A percentile compares a stretch with the other conserved stretches of the same genome.
These are phyloP conservation scores for Peribolospora kevripleyi DNA, from an alignment of 768 basidiomycete genomes.

Conservation along the genomic window DNA sequence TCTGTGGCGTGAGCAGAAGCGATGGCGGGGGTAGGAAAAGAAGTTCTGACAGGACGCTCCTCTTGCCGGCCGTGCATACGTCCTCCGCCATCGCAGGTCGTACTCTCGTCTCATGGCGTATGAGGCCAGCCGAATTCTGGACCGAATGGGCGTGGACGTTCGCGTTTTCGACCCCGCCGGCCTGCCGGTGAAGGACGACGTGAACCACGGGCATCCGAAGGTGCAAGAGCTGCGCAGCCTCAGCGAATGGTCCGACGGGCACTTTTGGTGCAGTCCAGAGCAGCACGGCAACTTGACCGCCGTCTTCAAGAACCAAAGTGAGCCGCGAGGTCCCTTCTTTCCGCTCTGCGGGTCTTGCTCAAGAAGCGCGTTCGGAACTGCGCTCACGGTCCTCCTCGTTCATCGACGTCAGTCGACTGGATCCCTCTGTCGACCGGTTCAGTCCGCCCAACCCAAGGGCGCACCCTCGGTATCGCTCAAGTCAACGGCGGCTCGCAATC, in stretches of 20 bases:
- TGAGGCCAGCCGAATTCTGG: conserved; percentile 17
- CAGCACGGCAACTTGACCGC: conserved; percentile 20
- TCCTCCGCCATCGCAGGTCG: conserved; percentile 10
- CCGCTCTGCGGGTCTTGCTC: background rate
- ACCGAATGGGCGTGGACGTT: conserved; percentile 16
- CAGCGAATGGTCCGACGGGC: conserved; percentile 13
- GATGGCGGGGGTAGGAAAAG: no score
- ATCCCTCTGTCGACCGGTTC: conserved; percentile 18
- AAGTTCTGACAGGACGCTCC: no score
- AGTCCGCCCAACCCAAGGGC: conserved; percentile 20
- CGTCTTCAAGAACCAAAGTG: conserved; percentile 20
- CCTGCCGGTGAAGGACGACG: conserved; percentile 15
- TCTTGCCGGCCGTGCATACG: background rate
- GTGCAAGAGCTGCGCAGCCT: conserved; percentile 15
- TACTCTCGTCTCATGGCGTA: conserved; percentile 18
- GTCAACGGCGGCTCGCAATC: conserved; percentile 11
- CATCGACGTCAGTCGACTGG: conserved; percentile 17
- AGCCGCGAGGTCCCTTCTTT: background rate
- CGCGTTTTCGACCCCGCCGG: conserved; percentile 16
- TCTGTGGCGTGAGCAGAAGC: background rate
- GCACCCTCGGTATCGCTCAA: conserved; percentile 18
- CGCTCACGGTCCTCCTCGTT: background rate
- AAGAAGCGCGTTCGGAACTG: background rate
- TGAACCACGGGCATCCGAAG: conserved; percentile 12
- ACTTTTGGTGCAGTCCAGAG: conserved; percentile 16